Base-by-base conservation (phyloP, 805 yeast species). In the Suhomyces emberorum region DNA sequence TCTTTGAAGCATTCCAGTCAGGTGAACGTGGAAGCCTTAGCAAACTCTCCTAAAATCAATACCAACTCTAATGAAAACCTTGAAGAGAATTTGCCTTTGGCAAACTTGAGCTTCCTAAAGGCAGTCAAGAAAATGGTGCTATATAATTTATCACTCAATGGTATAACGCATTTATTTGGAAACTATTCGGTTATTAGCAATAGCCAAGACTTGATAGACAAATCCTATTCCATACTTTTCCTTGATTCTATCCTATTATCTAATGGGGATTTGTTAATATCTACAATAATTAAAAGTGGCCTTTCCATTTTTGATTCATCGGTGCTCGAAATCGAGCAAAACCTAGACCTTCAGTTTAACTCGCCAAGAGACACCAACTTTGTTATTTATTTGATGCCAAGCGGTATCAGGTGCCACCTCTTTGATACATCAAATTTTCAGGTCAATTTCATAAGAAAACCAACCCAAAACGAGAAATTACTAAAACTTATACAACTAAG, bases 381-480 rank as follows among this genome's bases (percentile, higher is more conserved):
- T 40, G 65, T 59, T 28, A 56, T 68, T 4, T 69, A 68, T 38
- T 49, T 69, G 23, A 47, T 64, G 2, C 74, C 74, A 3, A 61
- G 68, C 15, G 73, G 72, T 3, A 57, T 69, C 19, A 50, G 74
- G 35, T 67, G 72, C 32, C 74, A 68, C 44, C 49, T 69, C 30
- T 65, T 52, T 39, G 69, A 67, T 37, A 55, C 64, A 28, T 45
- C 45, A 10, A 49, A 50, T 27, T 35, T 54, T 9, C 30, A 34
- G 15, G 43, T 39, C 17, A 56, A 55, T 28, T 44, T 54, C 22
- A 41, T 54, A 15, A 39, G 33, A 4, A 42, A 38, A 9, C 46
- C 46, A n/a, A 43, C 36, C 15, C 54, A 58, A 2, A 52, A 54
- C 16, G 60, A 50, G 3, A 55, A 52, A 16, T 46, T 68, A 10